phyloP scores from a whole-genome alignment of 371 early-diverging fungal genomes.

The Haplosporangium sp. region DNA sequence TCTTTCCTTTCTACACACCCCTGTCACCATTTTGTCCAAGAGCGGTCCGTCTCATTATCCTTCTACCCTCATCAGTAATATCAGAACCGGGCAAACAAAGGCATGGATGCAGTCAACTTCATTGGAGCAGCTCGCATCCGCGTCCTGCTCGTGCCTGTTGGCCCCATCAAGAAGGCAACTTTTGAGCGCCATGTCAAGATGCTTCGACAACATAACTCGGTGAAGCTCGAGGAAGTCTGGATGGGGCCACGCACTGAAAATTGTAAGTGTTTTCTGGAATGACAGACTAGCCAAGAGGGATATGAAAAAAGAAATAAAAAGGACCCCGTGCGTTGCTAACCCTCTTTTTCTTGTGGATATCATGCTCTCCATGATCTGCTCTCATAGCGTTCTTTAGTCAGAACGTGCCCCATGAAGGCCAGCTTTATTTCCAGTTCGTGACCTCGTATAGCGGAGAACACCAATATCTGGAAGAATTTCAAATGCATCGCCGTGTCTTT shows the following conservation, averaged over 20 bases:
- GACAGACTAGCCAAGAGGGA: not conserved
- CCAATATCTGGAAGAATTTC: constrained; percentile 81
- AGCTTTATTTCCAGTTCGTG: constrained; percentile 81
- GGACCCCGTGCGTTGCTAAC: no score
- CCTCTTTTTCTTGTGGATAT: not conserved
- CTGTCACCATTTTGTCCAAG: no score
- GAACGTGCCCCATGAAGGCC: constrained; percentile 77
- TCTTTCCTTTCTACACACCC: not conserved
- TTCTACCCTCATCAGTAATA: no score
- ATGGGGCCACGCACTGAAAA: constrained; percentile 52
- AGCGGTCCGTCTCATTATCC: no score
- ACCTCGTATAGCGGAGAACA: constrained; percentile 75
- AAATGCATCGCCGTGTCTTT: constrained; percentile 79
- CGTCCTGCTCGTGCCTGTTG: constrained; percentile 80
- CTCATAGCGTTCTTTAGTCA: constrained; percentile 65
- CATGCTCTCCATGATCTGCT: not conserved
- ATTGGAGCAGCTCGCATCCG: constrained; percentile 72
- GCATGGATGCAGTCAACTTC: constrained; percentile 59
- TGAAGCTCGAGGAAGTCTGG: constrained; percentile 52
- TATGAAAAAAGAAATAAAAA: not conserved
- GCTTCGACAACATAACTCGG: constrained; percentile 60
- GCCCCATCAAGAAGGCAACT: constrained; percentile 72
- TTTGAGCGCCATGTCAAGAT: constrained; percentile 76
- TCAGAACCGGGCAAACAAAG: no score
- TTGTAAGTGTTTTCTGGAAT: constrained; percentile 24